phyloP scores from a whole-genome alignment of 108 stramenopile genomes.

The Conticribra guillardii region DNA sequence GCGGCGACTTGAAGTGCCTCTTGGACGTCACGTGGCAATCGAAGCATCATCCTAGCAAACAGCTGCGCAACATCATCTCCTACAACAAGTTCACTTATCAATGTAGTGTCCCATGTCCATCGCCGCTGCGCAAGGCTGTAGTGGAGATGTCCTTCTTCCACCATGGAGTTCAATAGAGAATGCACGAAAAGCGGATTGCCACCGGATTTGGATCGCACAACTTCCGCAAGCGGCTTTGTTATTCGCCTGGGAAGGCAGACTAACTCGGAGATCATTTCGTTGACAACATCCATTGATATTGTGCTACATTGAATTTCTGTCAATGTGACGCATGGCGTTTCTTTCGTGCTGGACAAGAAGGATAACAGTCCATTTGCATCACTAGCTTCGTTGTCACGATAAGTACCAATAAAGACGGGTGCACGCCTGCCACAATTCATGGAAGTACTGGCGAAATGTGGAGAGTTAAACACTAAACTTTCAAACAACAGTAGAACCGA shows the following conservation, averaged over 20 bases:
- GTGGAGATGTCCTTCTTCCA: neutral
- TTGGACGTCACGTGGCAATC: neutral
- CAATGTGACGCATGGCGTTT: neutral
- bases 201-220: neutral
- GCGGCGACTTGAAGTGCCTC: neutral
- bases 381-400: neutral
- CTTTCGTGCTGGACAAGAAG: neutral
- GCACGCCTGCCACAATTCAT: neutral
- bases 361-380: neutral
- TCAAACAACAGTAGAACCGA: neutral
- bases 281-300: neutral
- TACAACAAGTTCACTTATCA: neutral
- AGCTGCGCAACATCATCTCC: neutral
- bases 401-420: neutral
- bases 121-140: neutral
- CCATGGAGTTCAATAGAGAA: neutral
- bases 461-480: neutral
- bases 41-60: neutral
- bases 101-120: neutral
- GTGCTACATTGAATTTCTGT: neutral
- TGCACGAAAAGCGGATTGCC: neutral
- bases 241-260: neutral
- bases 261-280: neutral
- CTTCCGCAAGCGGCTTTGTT: neutral
- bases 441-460: neutral